Percentiles rank a stretch among this genome's conserved stretches.
phyloP scores from a whole-genome alignment of 2,329 filamentous ascomycete species.

The Diaporthe eres region DNA sequence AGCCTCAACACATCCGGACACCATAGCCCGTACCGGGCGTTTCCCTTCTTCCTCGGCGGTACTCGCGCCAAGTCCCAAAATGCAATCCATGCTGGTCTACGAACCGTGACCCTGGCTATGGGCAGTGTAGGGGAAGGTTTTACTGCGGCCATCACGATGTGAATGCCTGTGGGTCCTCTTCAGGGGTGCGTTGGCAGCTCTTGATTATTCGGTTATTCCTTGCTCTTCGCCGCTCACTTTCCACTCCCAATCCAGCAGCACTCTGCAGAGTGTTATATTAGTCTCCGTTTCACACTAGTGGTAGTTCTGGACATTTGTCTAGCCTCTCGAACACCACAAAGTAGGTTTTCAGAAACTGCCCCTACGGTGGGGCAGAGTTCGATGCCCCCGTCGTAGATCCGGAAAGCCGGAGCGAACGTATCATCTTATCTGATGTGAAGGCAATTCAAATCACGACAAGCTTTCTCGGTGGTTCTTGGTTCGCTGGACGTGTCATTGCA shows the following conservation, averaged over 20 bases:
- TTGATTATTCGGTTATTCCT: neutral
- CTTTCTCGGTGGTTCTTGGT: neutral
- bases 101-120: neutral
- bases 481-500: conserved; percentile 17
- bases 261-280: neutral
- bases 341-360: neutral
- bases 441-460: conserved; percentile 13
- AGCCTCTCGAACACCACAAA: neutral
- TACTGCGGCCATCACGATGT: neutral
- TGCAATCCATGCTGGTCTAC: neutral
- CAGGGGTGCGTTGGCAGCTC: neutral
- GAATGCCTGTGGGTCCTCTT: neutral
- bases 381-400: neutral
- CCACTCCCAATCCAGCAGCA: neutral
- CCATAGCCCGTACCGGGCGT: too few species aligned
- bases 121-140: neutral
- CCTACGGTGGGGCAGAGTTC: neutral
- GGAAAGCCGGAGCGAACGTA: conserved; percentile 17
- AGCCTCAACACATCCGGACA: too few species aligned
- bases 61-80: neutral
- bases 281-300: conserved; percentile 11
- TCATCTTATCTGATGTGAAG: conserved; percentile 10
- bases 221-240: neutral
- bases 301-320: neutral
- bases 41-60: too few species aligned